Base-by-base conservation (phyloP, 164 flowering plant species). In the Cinnamomum micranthum region DNA sequence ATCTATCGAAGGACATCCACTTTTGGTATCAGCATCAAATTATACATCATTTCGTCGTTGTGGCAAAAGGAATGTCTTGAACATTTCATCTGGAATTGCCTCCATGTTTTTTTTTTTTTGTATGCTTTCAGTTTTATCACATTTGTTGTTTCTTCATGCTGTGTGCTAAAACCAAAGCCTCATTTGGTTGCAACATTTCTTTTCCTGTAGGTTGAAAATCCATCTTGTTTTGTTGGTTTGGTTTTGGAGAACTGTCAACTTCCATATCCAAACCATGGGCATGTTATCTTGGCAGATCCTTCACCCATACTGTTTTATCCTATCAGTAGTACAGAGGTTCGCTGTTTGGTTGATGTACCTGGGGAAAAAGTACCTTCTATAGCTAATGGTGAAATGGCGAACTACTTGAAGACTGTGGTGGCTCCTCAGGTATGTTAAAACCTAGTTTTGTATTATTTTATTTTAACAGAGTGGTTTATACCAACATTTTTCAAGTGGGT, bases 301-400 rank as follows among this genome's bases (percentile, higher is more conserved):
- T 95, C 97, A 7, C 98, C 97, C 10, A 86, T 95, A 75, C 81
- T 95, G 81, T 89, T 92, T 72, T 95, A 95, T 85, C 98, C 86
- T 2, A 95, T 95, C 73, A 91, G 98, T 71, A 86, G 96, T 69
- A 88, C 88, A 35, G 98, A 94, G 81, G 77, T 94, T 74, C 90
- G 98, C 51, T 94, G 98, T 79, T 87, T 94, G 79, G 98, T 94
- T 81, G 98, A 94, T 83, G 92, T 94, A 33, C 97, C 98, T 76
- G 98, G 98, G 62, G 87, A 92, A 81, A 94, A 87, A 79, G 92
- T 94, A 72, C 98, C 98, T 23, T 92, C 97, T 28, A 77, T 94
- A 81, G 86, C 96, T 64, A 94, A 82, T 78, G 98, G 98, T 64
- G 97, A 94, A 84, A 88, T 94, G 97, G 88, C 87, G 31, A 85